Conservation (phyloP, 371 early-diverging fungal species). For the Phascolomyces articulosus region DNA sequence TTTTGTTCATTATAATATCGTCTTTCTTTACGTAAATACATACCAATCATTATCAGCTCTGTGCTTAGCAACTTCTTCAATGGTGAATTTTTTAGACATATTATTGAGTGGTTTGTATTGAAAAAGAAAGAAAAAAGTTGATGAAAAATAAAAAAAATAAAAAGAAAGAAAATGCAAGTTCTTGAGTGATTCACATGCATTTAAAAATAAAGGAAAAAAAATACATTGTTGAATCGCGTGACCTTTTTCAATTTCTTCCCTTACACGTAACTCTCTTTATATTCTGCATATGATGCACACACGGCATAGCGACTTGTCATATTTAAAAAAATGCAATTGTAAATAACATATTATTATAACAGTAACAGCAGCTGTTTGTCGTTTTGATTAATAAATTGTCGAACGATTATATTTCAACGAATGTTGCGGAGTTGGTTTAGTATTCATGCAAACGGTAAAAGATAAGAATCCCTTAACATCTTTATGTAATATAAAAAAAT, state of each 20-base stretch:
- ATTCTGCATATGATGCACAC: constrained; percentile 6
- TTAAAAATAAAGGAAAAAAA: no score
- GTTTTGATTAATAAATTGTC: no score
- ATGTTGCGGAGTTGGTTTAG: no score
- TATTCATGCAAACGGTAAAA: no score
- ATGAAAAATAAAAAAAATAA: not conserved
- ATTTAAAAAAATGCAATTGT: no score
- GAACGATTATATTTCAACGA: no score
- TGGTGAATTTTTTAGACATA: constrained; percentile 53
- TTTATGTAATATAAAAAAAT: no score
- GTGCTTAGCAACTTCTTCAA: constrained; percentile 79
- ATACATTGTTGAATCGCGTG: constrained; percentile 1
- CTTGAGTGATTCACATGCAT: constrained; percentile 11
- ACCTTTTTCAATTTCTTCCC: not conserved
- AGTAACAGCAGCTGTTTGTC: no score
- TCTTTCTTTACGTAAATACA: no score
- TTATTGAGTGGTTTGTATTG: not conserved
- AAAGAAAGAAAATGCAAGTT: not conserved
- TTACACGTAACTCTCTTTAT: not conserved
- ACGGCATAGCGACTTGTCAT: constrained; percentile 1
- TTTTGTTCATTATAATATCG: no score
- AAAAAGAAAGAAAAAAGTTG: constrained; percentile 3
- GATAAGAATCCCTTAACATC: no score
- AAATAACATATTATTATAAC: no score
- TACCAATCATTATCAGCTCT: constrained; percentile 71